Conservation (phyloP, 805 yeast genomes). For the Pichia insulana region DNA sequence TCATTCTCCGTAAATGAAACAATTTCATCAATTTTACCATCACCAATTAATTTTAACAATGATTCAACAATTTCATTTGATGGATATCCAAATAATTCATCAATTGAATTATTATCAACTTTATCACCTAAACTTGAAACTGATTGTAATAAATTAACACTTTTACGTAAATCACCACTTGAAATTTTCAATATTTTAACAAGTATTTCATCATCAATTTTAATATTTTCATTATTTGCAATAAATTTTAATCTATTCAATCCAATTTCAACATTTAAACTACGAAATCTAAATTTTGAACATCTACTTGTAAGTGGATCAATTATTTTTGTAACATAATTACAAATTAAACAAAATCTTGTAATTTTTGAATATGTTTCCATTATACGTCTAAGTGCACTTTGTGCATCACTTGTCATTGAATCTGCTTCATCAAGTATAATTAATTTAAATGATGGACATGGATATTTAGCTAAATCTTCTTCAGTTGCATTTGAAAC, state of each 20-base stretch:
- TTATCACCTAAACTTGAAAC: constrained; percentile 48
- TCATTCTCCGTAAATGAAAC: constrained; percentile 20
- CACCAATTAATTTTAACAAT: constrained; percentile 15
- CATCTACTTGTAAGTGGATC: constrained; percentile 96
- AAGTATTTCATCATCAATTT: constrained; percentile 42
- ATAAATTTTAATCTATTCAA: constrained; percentile 57
- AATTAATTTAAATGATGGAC: constrained; percentile 93
- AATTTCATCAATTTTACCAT: constrained; percentile 19
- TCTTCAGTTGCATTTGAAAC: constrained; percentile 72
- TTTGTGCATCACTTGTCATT: constrained; percentile 97
- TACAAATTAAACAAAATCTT: constrained; percentile 90
- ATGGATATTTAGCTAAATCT: constrained; percentile 70
- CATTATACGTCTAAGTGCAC: constrained; percentile 90
- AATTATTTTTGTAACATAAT: constrained; percentile 91
- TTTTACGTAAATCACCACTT: constrained; percentile 86
- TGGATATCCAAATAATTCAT: constrained; percentile 29
- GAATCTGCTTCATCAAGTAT: constrained; percentile 95
- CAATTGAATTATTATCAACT: constrained; percentile 17
- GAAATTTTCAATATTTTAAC: constrained; percentile 61
- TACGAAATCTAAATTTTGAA: constrained; percentile 85
- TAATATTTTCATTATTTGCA: constrained; percentile 37
- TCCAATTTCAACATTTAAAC: constrained; percentile 65
- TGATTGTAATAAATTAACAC: constrained; percentile 84
- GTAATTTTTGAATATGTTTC: constrained; percentile 85
- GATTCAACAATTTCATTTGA: constrained; percentile 17